Percentiles rank a stretch among this genome's conserved stretches.
phyloP scores from a whole-genome alignment of 1,139 yeast genomes.

The Suhomyces bribrorum region DNA sequence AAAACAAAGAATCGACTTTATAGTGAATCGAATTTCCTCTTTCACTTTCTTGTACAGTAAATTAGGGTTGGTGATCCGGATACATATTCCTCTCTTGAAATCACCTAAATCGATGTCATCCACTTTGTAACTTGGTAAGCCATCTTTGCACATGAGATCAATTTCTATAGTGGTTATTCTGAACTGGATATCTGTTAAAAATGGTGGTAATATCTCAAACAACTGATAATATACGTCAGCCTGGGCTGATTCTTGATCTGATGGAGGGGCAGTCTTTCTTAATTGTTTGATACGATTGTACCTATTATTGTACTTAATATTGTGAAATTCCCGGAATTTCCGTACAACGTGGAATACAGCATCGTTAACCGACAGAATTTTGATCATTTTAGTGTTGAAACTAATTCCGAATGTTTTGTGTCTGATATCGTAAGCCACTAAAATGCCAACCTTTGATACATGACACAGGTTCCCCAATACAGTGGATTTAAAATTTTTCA shows the following conservation, averaged over 20 bases:
- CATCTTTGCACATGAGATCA: conserved; percentile 46
- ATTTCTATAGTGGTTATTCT: conserved; percentile 31
- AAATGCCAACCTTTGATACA: conserved; percentile 31
- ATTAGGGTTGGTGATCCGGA: conserved; percentile 26
- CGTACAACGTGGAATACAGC: conserved; percentile 41
- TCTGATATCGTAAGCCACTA: conserved; percentile 29
- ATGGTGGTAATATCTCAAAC: conserved; percentile 34
- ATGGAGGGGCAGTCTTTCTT: background rate
- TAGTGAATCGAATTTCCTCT: conserved; percentile 21
- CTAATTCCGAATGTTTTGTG: conserved; percentile 26
- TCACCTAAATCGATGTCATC: conserved; percentile 40
- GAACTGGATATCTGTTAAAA: conserved; percentile 29
- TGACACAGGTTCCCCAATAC: conserved; percentile 35
- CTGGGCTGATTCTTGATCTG: conserved; percentile 1
- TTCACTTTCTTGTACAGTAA: conserved; percentile 26
- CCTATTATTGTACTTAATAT: conserved; percentile 26
- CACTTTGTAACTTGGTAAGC: conserved; percentile 37
- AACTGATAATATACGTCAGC: conserved; percentile 22
- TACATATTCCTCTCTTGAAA: conserved; percentile 43
- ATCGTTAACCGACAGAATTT: conserved; percentile 39
- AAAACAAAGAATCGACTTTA: conserved; percentile 31
- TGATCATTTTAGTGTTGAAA: conserved; percentile 29
- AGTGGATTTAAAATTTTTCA: conserved; percentile 34
- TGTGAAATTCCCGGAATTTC: conserved; percentile 34
- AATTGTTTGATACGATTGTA: conserved; percentile 7